Base-by-base conservation (phyloP, 1,284 basidiomycete species). In the Tremellales sp. region DNA sequence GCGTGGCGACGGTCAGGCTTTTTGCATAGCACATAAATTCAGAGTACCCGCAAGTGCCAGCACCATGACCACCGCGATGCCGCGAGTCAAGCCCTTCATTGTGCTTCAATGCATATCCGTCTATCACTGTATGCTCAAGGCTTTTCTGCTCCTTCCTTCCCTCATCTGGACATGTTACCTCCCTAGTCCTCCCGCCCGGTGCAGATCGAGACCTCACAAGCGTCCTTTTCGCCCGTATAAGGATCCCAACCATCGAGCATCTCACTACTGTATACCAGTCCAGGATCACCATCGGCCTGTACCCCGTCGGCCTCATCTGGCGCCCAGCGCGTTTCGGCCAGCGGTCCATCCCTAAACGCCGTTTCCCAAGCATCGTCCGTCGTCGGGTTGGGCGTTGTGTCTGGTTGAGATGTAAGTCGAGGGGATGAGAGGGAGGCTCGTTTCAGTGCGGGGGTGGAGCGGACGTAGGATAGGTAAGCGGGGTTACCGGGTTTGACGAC, bases 401-500 rank as follows among this genome's bases (percentile, higher is more conserved):
- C 25, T 6, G 61, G 60, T 35, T 58, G 62, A 15, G 48, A 46
- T 10, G 49, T 61, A 8, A 62, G 51, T 6, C 45, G 47, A 11
- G 57, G 55, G 4, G 49, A 23, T 4, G 39, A 10, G 22, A 63
- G 50, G 13, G 60, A 55, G 24, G 35, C 29, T 27, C 58, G 56
- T 45, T 64, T 65, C 26, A 55, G 58, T 5, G 51, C 55, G 2
- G 64, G 60, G 22, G 62, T 60, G 12, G 63, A 59, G 39, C 67
- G 54, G 27, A 69, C 65, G 45, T 58, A 69, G 15, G 64, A 64
- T 25, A 69, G 58, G 51, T 69, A 69, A 33, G 65, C 54, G 8
- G 67, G 67, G 49, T 69, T 69, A 5, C 67, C 67, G 19, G 67
- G 67, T 43, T 67, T 65, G 45, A 69, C 62, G 17, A 69, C 67